phyloP scores from a whole-genome alignment of 148 eudicot genomes.

The Rhododendron ferrugineum region DNA sequence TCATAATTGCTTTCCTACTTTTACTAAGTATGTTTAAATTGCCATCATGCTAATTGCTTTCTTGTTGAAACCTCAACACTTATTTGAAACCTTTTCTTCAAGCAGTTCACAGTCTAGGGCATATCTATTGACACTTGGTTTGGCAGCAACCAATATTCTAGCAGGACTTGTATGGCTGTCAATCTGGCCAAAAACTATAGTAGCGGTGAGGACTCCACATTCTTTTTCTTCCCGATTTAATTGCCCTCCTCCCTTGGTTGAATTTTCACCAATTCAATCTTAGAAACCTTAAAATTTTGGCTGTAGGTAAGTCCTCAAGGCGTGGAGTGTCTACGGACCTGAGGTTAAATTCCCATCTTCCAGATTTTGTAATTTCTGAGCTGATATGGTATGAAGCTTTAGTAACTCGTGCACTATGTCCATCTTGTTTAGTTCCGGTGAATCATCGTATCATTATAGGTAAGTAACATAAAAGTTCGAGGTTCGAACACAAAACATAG shows the following conservation, averaged over 20 bases:
- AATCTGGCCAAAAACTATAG: conserved; percentile 70
- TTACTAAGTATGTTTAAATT: not conserved
- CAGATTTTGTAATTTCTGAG: conserved; percentile 56
- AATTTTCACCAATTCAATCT: not conserved
- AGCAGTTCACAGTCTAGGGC: conserved; percentile 94
- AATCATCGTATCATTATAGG: not conserved
- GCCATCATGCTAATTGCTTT: not conserved
- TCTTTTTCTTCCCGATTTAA: not conserved
- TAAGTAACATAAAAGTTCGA: no score
- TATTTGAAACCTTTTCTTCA: conserved; percentile 5
- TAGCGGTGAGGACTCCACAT: conserved; percentile 37
- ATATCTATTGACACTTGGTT: conserved; percentile 84
- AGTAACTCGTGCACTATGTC: not conserved
- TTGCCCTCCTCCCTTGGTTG: not conserved
- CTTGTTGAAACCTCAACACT: not conserved
- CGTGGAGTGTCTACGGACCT: conserved; percentile 44
- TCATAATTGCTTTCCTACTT: not conserved
- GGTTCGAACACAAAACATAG: no score
- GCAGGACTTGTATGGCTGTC: conserved; percentile 91
- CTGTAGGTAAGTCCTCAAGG: conserved; percentile 79
- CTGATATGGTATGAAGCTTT: conserved; percentile 44
- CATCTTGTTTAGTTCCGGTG: not conserved
- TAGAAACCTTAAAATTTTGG: conserved; percentile 1
- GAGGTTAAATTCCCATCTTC: conserved; percentile 17
- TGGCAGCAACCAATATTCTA: conserved; percentile 78